Base-by-base conservation (phyloP, 176 grass and related monocot genomes). In the Cenchrus purpureus region DNA sequence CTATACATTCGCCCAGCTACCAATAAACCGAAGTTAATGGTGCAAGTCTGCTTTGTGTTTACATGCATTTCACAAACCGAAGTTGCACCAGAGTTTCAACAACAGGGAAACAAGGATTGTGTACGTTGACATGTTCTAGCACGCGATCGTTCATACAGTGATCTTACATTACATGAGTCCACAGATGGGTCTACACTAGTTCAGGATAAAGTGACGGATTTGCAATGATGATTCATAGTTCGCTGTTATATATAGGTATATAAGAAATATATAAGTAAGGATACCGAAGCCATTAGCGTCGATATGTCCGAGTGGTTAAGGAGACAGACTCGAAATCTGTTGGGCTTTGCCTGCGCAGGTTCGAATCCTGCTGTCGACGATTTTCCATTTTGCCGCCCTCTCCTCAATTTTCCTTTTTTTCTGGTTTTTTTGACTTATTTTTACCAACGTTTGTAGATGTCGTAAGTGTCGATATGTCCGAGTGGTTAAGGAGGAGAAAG, bases 251-350 rank as follows among this genome's bases (percentile, higher is more conserved):
- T 40, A 40, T 40, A 40, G 34, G 1, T 34, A 34, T 3, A 34
- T 34, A 25, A 25, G 22, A 25, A 25, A 25, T 32, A 32, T 32
- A 32, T 32, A 32, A 32, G 31, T 40, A 40, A 40, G 37, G 2
- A 40, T 4, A 40, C 0, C 0, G 4, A 40, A 40, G 37, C 1
- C 37, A 40, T 40, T 4, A 7, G 0, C 0, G 88, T 91, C 84
- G 86, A 95, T 89, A 93, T 93, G 94, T 96, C 89, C 89, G 89
- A 93, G 94, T 96, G 91, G 89, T 93, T 96, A 98, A 94, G 96
- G 96, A 94, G 93, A 92, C 93, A 91, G 86, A 98, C 93, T 98
- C 95, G 96, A 98, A 98, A 98, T 94, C 86, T 98, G 91, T 92
- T 98, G 93, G 96, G 96, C 89, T 92, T 29, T 56, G 89, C 91